phyloP scores from a whole-genome alignment of 2,329 filamentous ascomycete species.

The Alternaria longipes region DNA sequence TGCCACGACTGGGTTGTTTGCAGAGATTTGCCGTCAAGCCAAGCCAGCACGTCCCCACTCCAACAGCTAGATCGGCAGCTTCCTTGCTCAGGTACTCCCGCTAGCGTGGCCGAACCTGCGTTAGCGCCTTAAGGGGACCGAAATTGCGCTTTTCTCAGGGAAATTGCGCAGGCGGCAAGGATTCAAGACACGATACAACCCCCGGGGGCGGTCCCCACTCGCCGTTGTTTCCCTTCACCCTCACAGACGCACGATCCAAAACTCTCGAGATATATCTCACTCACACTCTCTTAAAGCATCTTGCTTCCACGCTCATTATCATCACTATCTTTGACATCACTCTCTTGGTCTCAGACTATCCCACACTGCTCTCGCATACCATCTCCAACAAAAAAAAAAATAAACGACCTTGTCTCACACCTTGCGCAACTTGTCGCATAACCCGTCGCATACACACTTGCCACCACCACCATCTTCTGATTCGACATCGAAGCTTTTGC shows the following conservation, averaged over 20 bases:
- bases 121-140: slow-evolving; percentile 15
- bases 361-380: slow-evolving; percentile 23
- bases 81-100: slow-evolving; percentile 21
- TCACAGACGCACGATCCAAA: slow-evolving; percentile 30
- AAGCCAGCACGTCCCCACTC: background rate
- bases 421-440: slow-evolving; percentile 11
- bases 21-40: slow-evolving; percentile 5
- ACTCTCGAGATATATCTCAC: slow-evolving; percentile 9
- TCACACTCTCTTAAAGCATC: slow-evolving; percentile 16
- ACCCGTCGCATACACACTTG: slow-evolving; percentile 19
- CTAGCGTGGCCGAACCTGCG: slow-evolving; percentile 6
- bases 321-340: slow-evolving; percentile 3
- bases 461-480: slow-evolving; percentile 10
- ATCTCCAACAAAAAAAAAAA: slow-evolving; percentile 3
- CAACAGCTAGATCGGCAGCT: slow-evolving; percentile 12
- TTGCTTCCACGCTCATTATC: slow-evolving; percentile 13
- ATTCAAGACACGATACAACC: slow-evolving; percentile 32
- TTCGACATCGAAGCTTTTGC: slow-evolving; percentile 14
- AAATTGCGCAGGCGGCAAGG: slow-evolving; percentile 36
- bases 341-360: slow-evolving; percentile 13
- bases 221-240: slow-evolving; percentile 29
- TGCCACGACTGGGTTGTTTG: background rate
- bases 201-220: slow-evolving; percentile 20
- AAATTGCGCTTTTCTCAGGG: slow-evolving; percentile 10
- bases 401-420: slow-evolving; percentile 2